Conservation (phyloP, 2,329 filamentous ascomycete species). For the Colletotrichum sansevieriae region DNA sequence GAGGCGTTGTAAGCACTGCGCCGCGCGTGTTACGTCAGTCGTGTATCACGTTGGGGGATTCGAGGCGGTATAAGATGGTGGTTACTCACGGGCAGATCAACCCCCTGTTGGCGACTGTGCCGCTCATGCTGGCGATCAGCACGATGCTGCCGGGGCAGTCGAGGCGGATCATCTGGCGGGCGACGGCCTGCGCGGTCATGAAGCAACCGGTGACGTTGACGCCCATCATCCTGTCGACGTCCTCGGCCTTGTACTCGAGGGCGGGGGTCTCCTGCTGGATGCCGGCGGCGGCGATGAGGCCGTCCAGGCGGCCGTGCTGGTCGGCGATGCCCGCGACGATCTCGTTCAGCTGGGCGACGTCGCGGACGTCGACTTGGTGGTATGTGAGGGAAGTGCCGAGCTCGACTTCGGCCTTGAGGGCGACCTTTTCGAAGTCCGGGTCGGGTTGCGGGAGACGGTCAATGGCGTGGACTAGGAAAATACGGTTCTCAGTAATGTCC, state of each 20-base stretch:
- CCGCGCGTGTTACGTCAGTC: neutral
- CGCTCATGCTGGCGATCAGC: constrained; percentile 79
- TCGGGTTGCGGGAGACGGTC: constrained; percentile 67
- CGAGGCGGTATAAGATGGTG: neutral
- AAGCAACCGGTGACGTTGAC: constrained; percentile 90
- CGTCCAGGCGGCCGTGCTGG: constrained; percentile 80
- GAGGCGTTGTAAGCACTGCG: constrained; percentile 81
- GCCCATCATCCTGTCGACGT: constrained; percentile 82
- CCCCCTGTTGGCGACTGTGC: constrained; percentile 73
- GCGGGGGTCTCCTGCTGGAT: constrained; percentile 88
- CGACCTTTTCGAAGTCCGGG: constrained; percentile 74
- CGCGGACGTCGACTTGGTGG: constrained; percentile 83
- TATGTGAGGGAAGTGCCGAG: constrained; percentile 79
- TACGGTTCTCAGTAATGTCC: constrained; percentile 7
- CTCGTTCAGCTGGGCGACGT: constrained; percentile 75
- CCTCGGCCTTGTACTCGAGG: constrained; percentile 82
- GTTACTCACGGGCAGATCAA: constrained; percentile 69
- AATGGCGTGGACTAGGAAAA: constrained; percentile 71
- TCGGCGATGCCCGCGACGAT: constrained; percentile 78
- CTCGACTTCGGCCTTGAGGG: constrained; percentile 71
- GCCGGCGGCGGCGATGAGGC: constrained; percentile 77
- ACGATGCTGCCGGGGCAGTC: constrained; percentile 72
- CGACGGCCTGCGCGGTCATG: constrained; percentile 90
- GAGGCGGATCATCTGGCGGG: constrained; percentile 76
- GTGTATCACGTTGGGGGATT: neutral